Base-by-base conservation (phyloP, 139 green algal species). In the Ettlia oleoabundans region DNA sequence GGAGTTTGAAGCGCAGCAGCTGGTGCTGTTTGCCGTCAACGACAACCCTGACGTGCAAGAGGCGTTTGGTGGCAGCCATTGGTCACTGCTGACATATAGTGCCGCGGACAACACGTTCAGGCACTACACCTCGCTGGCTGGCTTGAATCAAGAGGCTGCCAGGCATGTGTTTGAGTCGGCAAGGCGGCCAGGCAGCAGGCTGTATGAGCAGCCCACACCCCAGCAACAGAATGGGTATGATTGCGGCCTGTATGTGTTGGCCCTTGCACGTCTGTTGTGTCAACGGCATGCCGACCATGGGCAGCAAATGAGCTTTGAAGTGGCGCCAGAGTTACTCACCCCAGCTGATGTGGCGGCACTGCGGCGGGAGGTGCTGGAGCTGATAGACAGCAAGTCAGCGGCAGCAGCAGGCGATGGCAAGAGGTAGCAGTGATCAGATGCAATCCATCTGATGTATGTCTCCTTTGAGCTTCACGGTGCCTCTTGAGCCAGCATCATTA, bases 221-320 rank as follows among this genome's bases (percentile, higher is more conserved):
- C 69, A 88, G 61, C 93, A 96, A 73, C 41, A 47, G 1, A 96
- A 97, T 71, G 63, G 80, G 18, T 85, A 93, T 53, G 93, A 97
- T 71, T 96, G 93, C 71, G 93, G 93, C 0, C 26, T 93, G 71
- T 91, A 92, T 55, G 70, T 95, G 26, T 52, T 96, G n/a, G 90
- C 87, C 6, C 10, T 90, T 28, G 87, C 92, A 3, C 30, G 80
- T 2, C 80, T 83, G 24, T 55, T 91, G 37, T 73, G 53, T 30
- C 35, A 62, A 21, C 41, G 55, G 30, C 47, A 38, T 51, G 33
- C 24, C 10, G 62, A 35, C 0, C 30, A 63, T 15, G 40, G 32
- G 30, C 32, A 28, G 22, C 35, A 30, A 21, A 78, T 90, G 55
- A 72, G n/a, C 38, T 78, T 35, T 5, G 30, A 37, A 2, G 52